Conservation (phyloP, 1,284 basidiomycete genomes). For the Chiua sp. region DNA sequence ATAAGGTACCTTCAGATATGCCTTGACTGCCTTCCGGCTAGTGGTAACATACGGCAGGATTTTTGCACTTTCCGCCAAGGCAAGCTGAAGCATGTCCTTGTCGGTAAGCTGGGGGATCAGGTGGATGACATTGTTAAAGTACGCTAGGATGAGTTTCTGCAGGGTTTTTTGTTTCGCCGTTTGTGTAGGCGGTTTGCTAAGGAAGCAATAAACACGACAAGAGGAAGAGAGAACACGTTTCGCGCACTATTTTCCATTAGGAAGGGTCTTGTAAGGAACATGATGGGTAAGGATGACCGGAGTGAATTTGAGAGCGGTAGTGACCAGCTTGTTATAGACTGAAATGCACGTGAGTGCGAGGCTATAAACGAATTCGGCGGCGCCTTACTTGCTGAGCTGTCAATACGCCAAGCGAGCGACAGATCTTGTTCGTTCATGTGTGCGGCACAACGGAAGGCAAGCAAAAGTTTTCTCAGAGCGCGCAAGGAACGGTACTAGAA, state of each 20-base stretch:
- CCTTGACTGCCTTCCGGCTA: constrained; percentile 83
- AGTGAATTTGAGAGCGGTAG: constrained; percentile 89
- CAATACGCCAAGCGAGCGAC: constrained; percentile 80
- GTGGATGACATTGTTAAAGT: constrained; percentile 86
- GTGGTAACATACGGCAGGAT: constrained; percentile 86
- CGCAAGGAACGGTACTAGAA: constrained; percentile 83
- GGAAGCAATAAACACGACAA: not conserved
- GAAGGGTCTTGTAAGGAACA: constrained; percentile 83
- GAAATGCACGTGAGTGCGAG: constrained; percentile 5
- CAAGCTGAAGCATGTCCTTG: constrained; percentile 70
- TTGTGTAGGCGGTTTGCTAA: constrained; percentile 78
- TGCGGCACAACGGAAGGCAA: constrained; percentile 89
- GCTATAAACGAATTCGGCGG: not conserved
- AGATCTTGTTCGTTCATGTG: constrained; percentile 90
- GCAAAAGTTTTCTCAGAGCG: constrained; percentile 83
- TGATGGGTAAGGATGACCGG: constrained; percentile 91
- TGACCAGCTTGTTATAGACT: constrained; percentile 95
- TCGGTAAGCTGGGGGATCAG: constrained; percentile 81
- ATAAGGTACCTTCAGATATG: constrained; percentile 78
- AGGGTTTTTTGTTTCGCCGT: constrained; percentile 78
- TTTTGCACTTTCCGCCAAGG: constrained; percentile 84
- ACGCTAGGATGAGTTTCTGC: constrained; percentile 90
- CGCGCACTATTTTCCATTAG: constrained; percentile 85
- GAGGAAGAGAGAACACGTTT: constrained; percentile 4
- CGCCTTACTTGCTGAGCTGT: constrained; percentile 64